Percentiles rank a stretch among this genome's conserved stretches.
phyloP scores from a whole-genome alignment of 1,139 yeast species.

The Komagataea norvegica region DNA sequence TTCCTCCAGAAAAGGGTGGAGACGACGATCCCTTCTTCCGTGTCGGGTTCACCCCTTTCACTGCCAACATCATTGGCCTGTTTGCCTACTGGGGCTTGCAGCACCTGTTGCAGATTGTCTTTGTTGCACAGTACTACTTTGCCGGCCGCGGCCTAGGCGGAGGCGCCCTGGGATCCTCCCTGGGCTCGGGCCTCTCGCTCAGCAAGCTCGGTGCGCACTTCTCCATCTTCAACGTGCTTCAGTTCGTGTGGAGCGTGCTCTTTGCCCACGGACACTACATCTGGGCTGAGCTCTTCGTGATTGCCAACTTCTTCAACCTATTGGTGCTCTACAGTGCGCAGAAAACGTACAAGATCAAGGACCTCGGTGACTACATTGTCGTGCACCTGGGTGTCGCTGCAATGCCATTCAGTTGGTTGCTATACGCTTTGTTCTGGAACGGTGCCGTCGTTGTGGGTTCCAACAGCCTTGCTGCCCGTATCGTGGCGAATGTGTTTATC shows the following conservation, averaged over 20 bases:
- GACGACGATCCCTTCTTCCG: constrained; percentile 41
- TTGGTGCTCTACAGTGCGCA: constrained; percentile 48
- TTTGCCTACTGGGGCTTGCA: constrained; percentile 55
- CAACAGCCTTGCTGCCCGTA: constrained; percentile 48
- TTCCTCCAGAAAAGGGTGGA: too few relatives aligned
- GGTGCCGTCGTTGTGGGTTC: constrained; percentile 62
- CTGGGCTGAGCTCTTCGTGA: constrained; percentile 52
- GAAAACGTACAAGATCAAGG: constrained; percentile 54
- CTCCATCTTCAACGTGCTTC: constrained; percentile 53
- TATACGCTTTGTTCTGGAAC: constrained; percentile 75
- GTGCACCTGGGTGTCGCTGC: constrained; percentile 65
- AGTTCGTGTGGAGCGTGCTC: constrained; percentile 57
- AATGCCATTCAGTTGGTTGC: constrained; percentile 68
- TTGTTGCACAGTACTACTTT: constrained; percentile 47
- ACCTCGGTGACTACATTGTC: constrained; percentile 47
- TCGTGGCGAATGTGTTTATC: constrained; percentile 65
- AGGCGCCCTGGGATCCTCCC: too few relatives aligned
- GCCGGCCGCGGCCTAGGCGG: constrained; percentile 22
- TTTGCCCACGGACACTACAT: constrained; percentile 53
- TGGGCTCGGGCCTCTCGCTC: constrained; percentile 17
- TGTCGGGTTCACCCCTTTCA: constrained; percentile 60
- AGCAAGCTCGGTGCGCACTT: constrained; percentile 55
- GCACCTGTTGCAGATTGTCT: constrained; percentile 49
- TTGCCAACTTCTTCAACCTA: constrained; percentile 53
- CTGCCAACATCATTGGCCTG: constrained; percentile 50